phyloP scores from a whole-genome alignment of 1,284 basidiomycete genomes.

The Papiliotrema fonsecae region DNA sequence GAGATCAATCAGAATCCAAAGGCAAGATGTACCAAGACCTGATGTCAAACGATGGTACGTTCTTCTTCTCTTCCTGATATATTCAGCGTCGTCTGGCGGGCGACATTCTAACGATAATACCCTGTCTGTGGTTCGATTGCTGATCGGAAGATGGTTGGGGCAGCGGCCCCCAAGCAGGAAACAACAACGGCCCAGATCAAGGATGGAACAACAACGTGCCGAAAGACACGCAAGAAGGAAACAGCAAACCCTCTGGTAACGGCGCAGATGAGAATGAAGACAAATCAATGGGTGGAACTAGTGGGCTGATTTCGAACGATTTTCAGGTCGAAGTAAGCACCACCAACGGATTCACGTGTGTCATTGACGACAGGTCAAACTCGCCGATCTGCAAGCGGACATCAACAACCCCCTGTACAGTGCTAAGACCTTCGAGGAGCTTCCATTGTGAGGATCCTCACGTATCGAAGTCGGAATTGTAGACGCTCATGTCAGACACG shows the following conservation, averaged over 20 bases:
- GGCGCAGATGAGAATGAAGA: conserved; percentile 1
- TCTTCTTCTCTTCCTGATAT: conserved; percentile 7
- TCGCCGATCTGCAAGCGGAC: conserved; percentile 95
- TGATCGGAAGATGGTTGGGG: not conserved
- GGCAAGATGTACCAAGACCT: not conserved
- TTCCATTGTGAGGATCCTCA: conserved; percentile 66
- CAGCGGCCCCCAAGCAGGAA: not conserved
- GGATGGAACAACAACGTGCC: not conserved
- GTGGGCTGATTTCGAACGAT: conserved; percentile 37
- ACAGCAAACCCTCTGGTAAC: not conserved
- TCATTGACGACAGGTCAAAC: conserved; percentile 65
- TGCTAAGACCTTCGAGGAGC: conserved; percentile 89
- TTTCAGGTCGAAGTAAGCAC: conserved; percentile 41
- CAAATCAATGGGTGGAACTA: conserved; percentile 11
- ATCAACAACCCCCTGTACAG: conserved; percentile 93
- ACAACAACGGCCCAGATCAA: not conserved
- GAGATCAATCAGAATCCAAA: not conserved
- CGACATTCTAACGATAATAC: no score
- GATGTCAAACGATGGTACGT: not conserved
- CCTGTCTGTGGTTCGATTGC: no score
- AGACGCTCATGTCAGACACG: conserved; percentile 56
- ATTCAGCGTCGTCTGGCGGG: no score
- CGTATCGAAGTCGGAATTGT: not conserved
- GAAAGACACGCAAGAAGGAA: not conserved
- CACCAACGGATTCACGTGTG: not conserved